These are phyloP conservation scores for Solanum chiquidenum DNA, from an alignment of 257 asterid genomes.

Conservation along the genomic window DNA sequence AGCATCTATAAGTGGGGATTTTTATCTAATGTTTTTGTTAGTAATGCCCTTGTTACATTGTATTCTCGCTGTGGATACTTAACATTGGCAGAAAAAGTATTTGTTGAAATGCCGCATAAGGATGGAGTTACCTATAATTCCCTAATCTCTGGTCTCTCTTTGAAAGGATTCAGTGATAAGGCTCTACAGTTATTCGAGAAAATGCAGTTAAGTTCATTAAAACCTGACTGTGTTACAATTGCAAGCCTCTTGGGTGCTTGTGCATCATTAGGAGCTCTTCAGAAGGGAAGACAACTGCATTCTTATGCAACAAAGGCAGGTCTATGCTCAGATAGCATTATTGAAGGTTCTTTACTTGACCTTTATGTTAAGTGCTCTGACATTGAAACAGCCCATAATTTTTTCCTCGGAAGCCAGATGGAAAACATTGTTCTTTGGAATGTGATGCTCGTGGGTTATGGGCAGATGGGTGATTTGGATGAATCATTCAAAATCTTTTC, in stretches of 20 bases:
- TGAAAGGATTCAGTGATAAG: constrained; percentile 44
- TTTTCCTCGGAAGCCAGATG: constrained; percentile 41
- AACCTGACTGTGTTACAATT: constrained; percentile 71
- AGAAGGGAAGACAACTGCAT: constrained; percentile 68
- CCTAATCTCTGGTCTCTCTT: constrained; percentile 62
- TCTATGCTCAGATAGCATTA: constrained; percentile 52
- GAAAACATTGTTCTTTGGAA: constrained; percentile 79
- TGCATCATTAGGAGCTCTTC: constrained; percentile 48
- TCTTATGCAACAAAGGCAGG: constrained; percentile 66
- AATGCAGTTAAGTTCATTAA: constrained; percentile 51
- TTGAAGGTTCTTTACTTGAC: constrained; percentile 84
- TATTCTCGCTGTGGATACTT: constrained; percentile 53
- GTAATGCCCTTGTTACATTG: constrained; percentile 70
- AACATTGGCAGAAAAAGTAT: constrained; percentile 45
- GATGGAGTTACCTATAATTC: constrained; percentile 71
- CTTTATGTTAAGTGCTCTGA: constrained; percentile 76
- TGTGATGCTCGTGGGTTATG: constrained; percentile 86
- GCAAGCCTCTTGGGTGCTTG: constrained; percentile 57
- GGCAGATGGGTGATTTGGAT: constrained; percentile 56
- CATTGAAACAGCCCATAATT: constrained; percentile 46
- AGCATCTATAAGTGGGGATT: constrained; percentile 62
- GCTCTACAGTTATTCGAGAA: constrained; percentile 52
- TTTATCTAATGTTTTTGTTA: constrained; percentile 54
- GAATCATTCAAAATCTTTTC: constrained; percentile 48
- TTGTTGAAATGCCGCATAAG: constrained; percentile 41